phyloP scores from a whole-genome alignment of 305 asterid genomes.

The Plantago coronopus region DNA sequence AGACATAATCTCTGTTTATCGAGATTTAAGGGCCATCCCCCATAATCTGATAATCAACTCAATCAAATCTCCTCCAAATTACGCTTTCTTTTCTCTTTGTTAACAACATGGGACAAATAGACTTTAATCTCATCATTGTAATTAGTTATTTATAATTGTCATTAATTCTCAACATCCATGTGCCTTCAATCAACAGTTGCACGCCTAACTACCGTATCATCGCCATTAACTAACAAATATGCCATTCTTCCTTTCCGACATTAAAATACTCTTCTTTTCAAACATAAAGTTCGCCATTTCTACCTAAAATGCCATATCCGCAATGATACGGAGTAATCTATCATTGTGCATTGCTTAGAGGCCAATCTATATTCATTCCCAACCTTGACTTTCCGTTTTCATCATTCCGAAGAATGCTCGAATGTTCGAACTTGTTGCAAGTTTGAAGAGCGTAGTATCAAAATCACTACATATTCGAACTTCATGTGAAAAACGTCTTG shows the following conservation, averaged over 20 bases:
- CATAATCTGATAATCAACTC: neutral
- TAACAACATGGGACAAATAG: neutral
- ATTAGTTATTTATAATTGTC: no score
- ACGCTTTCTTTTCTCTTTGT: neutral
- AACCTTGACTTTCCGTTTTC: neutral
- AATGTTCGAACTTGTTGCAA: no score
- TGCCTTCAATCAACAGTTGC: neutral
- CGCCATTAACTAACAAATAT: slow-evolving; percentile 6
- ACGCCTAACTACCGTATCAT: neutral
- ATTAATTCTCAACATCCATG: slow-evolving; percentile 11
- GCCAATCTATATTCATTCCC: neutral
- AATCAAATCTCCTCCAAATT: slow-evolving; percentile 1
- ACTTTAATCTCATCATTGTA: slow-evolving; percentile 1
- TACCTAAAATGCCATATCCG: neutral
- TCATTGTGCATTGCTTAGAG: neutral
- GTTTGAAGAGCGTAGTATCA: no score
- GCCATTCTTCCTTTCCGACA: neutral
- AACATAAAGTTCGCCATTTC: neutral
- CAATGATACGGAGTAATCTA: neutral
- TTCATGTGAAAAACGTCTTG: no score
- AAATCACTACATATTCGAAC: no score
- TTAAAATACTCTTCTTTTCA: neutral
- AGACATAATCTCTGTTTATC: neutral
- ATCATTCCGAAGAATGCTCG: no score
- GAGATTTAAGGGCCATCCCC: slow-evolving; percentile 6